A percentile compares a stretch with the other conserved stretches of the same genome.
Conservation (phyloP, 2,329 filamentous ascomycete genomes). For the Clonostachys rosea region DNA sequence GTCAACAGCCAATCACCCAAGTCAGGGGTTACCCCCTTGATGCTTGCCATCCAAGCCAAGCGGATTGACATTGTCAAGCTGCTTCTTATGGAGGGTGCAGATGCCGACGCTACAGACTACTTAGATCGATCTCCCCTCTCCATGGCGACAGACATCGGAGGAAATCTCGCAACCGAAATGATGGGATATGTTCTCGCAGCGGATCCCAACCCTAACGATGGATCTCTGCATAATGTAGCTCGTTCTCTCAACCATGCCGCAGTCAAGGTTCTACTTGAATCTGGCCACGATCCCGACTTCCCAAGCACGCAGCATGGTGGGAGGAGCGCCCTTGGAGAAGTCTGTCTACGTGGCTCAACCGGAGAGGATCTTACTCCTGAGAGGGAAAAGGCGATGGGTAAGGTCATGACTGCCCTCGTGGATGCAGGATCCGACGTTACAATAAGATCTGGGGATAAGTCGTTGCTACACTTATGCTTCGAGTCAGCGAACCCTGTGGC, state of each 20-base stretch:
- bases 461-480: constrained; percentile 54
- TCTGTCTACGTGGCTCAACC: constrained; percentile 53
- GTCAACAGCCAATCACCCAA: constrained; percentile 48
- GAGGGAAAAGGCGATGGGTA: constrained; percentile 50
- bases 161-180: constrained; percentile 46
- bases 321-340: constrained; percentile 57
- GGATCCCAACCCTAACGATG: constrained; percentile 56
- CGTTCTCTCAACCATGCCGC: constrained; percentile 52
- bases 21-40: constrained; percentile 52
- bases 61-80: constrained; percentile 53
- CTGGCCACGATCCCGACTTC: constrained; percentile 60
- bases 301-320: constrained; percentile 59
- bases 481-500: constrained; percentile 49
- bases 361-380: constrained; percentile 32
- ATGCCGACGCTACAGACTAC: constrained; percentile 53
- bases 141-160: constrained; percentile 51
- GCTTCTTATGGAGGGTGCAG: constrained; percentile 53
- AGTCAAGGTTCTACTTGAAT: constrained; percentile 50
- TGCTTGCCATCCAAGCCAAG: constrained; percentile 51
- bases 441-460: constrained; percentile 52
- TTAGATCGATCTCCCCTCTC: constrained; percentile 54
- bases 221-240: constrained; percentile 62
- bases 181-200: constrained; percentile 50
- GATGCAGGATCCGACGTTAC: constrained; percentile 51
- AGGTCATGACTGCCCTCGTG: constrained; percentile 51